phyloP scores from a whole-genome alignment of 2,329 filamentous ascomycete genomes.

The Arachnopeziza araneosa region DNA sequence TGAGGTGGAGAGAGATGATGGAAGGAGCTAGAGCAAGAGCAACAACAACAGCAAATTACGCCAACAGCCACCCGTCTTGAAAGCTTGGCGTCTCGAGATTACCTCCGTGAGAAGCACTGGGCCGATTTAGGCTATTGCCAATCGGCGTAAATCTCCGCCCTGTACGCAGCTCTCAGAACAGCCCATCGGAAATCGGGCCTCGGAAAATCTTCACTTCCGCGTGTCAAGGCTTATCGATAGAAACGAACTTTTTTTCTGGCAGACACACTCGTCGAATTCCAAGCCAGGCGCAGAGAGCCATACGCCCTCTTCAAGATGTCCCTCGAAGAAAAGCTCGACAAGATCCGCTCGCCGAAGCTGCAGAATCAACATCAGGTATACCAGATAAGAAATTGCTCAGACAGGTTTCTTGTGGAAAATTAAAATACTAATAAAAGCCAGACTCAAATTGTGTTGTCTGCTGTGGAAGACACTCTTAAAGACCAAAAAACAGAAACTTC shows the following conservation, averaged over 20 bases:
- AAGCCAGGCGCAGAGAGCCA: slow-evolving; percentile 13
- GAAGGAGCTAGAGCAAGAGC: no score
- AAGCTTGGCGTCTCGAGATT: background rate
- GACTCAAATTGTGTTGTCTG: slow-evolving; percentile 81
- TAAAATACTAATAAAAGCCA: slow-evolving; percentile 31
- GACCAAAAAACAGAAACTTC: slow-evolving; percentile 80
- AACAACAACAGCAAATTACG: no score
- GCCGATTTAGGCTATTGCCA: no score
- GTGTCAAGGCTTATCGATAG: background rate
- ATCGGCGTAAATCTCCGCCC: background rate
- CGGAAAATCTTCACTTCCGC: background rate
- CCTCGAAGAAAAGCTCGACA: slow-evolving; percentile 88
- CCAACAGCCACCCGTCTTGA: background rate
- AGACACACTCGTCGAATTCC: background rate
- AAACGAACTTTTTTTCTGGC: slow-evolving; percentile 6
- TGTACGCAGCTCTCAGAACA: background rate
- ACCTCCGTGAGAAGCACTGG: no score
- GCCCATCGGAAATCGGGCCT: background rate
- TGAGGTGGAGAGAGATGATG: background rate
- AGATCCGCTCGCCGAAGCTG: slow-evolving; percentile 93
- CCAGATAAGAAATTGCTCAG: background rate
- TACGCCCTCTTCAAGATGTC: slow-evolving; percentile 39
- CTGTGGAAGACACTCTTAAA: slow-evolving; percentile 87
- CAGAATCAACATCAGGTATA: slow-evolving; percentile 87
- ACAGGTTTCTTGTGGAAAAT: background rate